These are phyloP conservation scores for Coix lacrymajobi DNA, from an alignment of 176 grass and related monocot genomes.

Conservation along the genomic window DNA sequence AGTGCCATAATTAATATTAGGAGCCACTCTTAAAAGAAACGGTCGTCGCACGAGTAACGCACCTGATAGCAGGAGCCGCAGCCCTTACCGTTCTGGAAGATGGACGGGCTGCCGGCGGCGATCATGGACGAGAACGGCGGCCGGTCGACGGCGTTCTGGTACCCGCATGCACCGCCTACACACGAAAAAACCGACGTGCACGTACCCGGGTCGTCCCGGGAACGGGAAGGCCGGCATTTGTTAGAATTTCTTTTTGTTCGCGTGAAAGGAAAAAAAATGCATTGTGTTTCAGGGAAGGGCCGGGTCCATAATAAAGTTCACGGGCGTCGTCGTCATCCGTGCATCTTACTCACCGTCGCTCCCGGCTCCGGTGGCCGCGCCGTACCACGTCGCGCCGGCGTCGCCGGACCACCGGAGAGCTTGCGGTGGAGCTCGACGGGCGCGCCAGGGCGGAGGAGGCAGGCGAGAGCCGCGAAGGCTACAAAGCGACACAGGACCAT, in stretches of 20 bases:
- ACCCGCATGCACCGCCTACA: constrained; percentile 70
- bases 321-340: not conserved
- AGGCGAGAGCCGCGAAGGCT: constrained; percentile 17
- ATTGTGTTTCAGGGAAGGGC: not conserved
- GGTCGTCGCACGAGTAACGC: not conserved
- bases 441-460: constrained; percentile 14
- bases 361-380: constrained; percentile 43
- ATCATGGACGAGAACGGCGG: constrained; percentile 70
- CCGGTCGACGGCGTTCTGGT: constrained; percentile 52
- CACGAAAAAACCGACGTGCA: not conserved
- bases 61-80: constrained; percentile 85
- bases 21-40: not conserved
- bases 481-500: not conserved
- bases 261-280: too few species aligned
- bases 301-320: too few species aligned
- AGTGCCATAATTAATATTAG: not conserved
- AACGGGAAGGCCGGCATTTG: not conserved
- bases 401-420: constrained; percentile 43
- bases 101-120: constrained; percentile 62
- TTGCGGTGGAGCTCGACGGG: constrained; percentile 48
- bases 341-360: constrained; percentile 43
- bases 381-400: constrained; percentile 85
- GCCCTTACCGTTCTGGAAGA: constrained; percentile 62
- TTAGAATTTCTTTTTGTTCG: not conserved
- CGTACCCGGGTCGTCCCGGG: not conserved